A percentile compares a stretch with the other conserved stretches of the same genome.
phyloP scores from a whole-genome alignment of 73 alveolate species.

The Tetrahymena thermophila region DNA sequence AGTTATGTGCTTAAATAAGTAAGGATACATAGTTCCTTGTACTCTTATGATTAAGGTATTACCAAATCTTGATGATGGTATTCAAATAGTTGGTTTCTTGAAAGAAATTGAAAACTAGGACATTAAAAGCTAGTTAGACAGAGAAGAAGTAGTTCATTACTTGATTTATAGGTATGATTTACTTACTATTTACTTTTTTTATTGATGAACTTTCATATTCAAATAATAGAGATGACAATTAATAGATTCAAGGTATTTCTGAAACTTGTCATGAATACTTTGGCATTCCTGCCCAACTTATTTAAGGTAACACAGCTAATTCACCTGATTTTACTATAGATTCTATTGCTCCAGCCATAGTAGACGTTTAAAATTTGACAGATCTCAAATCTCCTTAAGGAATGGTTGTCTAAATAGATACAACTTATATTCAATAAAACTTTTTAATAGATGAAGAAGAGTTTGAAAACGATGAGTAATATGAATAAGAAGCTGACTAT shows the following conservation, averaged over 20 bases:
- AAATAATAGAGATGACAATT: not conserved
- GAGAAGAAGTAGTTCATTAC: not conserved
- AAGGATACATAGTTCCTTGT: constrained; percentile 36
- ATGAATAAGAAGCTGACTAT: constrained; percentile 30
- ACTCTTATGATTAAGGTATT: constrained; percentile 41
- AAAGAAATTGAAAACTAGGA: constrained; percentile 31
- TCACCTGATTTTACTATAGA: constrained; percentile 42
- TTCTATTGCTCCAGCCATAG: constrained; percentile 33
- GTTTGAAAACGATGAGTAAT: constrained; percentile 27
- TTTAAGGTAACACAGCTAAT: constrained; percentile 36
- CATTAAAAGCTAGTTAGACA: not conserved
- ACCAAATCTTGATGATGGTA: constrained; percentile 47
- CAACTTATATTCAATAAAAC: constrained; percentile 25
- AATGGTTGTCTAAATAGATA: constrained; percentile 20
- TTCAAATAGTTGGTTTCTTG: constrained; percentile 42
- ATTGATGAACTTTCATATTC: not conserved
- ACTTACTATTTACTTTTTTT: not conserved
- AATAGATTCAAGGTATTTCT: constrained; percentile 26
- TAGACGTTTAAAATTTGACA: constrained; percentile 14
- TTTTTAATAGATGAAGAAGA: constrained; percentile 35
- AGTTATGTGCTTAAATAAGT: constrained; percentile 14
- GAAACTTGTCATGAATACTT: constrained; percentile 20
- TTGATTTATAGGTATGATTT: not conserved
- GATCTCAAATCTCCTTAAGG: constrained; percentile 24
- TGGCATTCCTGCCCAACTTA: constrained; percentile 39